These are phyloP conservation scores for Thalassiosira pacifica DNA, from an alignment of 352 stramenopile genomes.

Conservation along the genomic window DNA sequence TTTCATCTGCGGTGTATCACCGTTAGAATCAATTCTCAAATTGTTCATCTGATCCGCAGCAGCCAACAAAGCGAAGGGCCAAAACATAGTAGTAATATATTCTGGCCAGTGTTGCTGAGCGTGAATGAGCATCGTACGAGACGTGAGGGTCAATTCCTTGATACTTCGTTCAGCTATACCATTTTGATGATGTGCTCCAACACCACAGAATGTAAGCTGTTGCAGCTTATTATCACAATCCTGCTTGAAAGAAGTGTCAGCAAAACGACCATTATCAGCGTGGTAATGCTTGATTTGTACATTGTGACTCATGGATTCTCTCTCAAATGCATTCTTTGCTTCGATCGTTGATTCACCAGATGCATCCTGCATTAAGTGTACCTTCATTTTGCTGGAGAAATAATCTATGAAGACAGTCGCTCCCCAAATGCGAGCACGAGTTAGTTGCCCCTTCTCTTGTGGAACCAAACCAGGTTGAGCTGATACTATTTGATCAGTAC, in stretches of 20 bases:
- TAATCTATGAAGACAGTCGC: conserved; percentile 44
- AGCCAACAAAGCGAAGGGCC: background rate
- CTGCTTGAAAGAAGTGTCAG: conserved; percentile 22
- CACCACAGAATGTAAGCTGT: conserved; percentile 59
- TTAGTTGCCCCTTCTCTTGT: conserved; percentile 51
- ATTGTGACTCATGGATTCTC: background rate
- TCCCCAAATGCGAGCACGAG: conserved; percentile 43
- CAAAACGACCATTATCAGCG: conserved; percentile 56
- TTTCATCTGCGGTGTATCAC: conserved; percentile 8
- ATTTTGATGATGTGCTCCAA: conserved; percentile 78
- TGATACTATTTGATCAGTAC: conserved; percentile 61
- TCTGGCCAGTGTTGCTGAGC: background rate
- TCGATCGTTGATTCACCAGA: conserved; percentile 14
- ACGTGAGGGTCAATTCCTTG: conserved; percentile 31
- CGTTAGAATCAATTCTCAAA: conserved; percentile 8
- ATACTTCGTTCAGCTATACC: conserved; percentile 40
- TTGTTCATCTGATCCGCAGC: conserved; percentile 1
- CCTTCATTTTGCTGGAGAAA: conserved; percentile 13
- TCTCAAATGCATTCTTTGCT: conserved; percentile 31
- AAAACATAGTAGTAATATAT: conserved; percentile 1
- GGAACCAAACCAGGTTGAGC: conserved; percentile 56
- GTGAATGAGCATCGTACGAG: conserved; percentile 38
- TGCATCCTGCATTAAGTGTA: conserved; percentile 26
- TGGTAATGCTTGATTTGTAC: conserved; percentile 27
- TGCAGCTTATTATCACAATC: conserved; percentile 38